Evolutionary conservation across 768 basidiomycete genomes (phyloP).

Genomic region (Tricholoma sp.): DNA sequence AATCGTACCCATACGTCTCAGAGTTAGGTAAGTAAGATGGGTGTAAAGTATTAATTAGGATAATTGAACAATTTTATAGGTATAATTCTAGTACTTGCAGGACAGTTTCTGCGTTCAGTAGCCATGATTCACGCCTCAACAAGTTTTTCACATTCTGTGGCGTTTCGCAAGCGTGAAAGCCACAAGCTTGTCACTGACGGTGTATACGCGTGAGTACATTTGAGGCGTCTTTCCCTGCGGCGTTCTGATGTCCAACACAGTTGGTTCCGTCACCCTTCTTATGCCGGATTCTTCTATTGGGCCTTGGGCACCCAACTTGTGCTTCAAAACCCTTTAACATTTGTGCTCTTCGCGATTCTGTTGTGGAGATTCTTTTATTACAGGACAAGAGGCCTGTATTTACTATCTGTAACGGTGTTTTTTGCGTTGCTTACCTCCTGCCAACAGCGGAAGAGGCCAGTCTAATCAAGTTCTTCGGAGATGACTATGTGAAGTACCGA

Average conservation of each 20-base stretch:
- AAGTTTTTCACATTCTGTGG: constrained; percentile 91
- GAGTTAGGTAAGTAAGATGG: constrained; percentile 43
- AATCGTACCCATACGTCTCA: constrained; percentile 55
- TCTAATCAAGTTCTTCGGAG: constrained; percentile 84
- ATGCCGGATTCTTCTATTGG: constrained; percentile 98
- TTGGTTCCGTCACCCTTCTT: constrained; percentile 92
- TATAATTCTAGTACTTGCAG: constrained; percentile 53
- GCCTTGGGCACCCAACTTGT: constrained; percentile 90
- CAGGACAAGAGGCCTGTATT: constrained; percentile 67
- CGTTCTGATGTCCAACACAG: constrained; percentile 29
- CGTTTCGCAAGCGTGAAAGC: constrained; percentile 61
- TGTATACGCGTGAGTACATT: constrained; percentile 68
- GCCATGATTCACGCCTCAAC: constrained; percentile 97
- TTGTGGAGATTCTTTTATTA: constrained; percentile 86
- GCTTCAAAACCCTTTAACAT: constrained; percentile 79
- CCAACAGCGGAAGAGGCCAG: constrained; percentile 72
- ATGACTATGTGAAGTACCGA: constrained; percentile 77
- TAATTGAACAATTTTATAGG: constrained; percentile 37
- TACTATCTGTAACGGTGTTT: not conserved
- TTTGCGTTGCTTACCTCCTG: not conserved
- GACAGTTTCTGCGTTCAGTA: constrained; percentile 75
- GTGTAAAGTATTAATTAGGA: not conserved
- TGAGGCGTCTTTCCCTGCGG: not conserved
- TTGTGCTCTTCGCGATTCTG: constrained; percentile 57
- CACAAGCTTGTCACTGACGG: constrained; percentile 87